Evolutionary conservation across 106 monocot species (phyloP), one percentile per base, ranked within the genome.

Genomic region (Apostasia ramifera): DNA sequence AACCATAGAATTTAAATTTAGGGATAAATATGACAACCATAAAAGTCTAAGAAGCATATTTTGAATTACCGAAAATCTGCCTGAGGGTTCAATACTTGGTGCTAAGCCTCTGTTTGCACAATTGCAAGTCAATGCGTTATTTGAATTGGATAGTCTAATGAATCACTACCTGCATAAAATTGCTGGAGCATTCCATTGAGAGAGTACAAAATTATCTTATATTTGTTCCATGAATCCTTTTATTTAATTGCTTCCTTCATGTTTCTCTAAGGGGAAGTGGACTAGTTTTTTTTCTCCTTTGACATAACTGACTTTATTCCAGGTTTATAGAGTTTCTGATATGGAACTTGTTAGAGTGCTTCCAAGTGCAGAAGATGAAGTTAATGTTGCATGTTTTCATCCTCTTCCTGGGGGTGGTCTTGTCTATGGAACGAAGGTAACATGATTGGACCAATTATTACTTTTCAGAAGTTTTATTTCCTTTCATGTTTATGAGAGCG

Each of bases 301-400:
- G 8, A 59, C 62, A 44, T 62, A 8, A 8, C 12, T 44, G 8
- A 62, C 4, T 44, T 44, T 45, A 3, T 55, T 60, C 6, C 72
- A 95, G 95, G 82, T 95, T 14, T 95, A 92, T 76, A 91, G 91
- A 84, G 89, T 92, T 76, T 95, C 88, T 44, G 91, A 95, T 73
- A 95, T 95, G 95, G 95, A 91, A 70, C 95, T 91, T 73, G 95
- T 91, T 57, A 88, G 91, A 81, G 91, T 95, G 76, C 81, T 95
- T 64, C 95, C 95, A 11, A 95, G 95, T 73, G 84, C 86, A 13
- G 95, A 95, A 80, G 95, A 95, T 88, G 95, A 95, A 73, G 95
- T 95, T 53, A 95, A 95, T 79, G 95, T 95, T 72, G 95, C 95
- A 65, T 95, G 95, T 68, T 95, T 95, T 78, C 95, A 95, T 89